Percentiles rank a stretch among this genome's conserved stretches.
Evolutionary conservation across 1,139 yeast species (phyloP).

Genomic region (Taphrina wiesneri): DNA sequence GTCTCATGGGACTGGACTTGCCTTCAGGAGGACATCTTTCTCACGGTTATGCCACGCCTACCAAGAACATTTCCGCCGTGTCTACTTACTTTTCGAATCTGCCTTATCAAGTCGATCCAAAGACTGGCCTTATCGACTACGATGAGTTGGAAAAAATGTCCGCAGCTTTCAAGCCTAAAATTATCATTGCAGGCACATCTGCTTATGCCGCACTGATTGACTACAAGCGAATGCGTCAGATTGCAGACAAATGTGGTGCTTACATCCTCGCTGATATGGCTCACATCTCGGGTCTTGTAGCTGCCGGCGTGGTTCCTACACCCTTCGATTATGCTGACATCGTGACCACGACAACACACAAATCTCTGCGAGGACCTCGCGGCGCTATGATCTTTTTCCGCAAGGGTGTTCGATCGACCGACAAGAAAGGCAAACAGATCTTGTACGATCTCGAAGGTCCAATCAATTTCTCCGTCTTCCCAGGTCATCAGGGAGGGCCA

Average conservation of each 20-base stretch:
- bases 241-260: slow-evolving; percentile 95
- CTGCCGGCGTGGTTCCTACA: slow-evolving; percentile 94
- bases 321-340: slow-evolving; percentile 96
- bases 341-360: slow-evolving; percentile 97
- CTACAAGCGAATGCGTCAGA: slow-evolving; percentile 92
- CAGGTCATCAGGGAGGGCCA: slow-evolving; percentile 99
- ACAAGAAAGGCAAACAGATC: slow-evolving; percentile 89
- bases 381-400: slow-evolving; percentile 99
- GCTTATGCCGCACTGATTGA: slow-evolving; percentile 95
- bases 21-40: slow-evolving; percentile 94
- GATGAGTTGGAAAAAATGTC: slow-evolving; percentile 92
- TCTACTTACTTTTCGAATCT: slow-evolving; percentile 96
- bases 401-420: slow-evolving; percentile 87
- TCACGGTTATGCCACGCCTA: slow-evolving; percentile 96
- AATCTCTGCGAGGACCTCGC: slow-evolving; percentile 97
- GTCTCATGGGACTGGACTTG: slow-evolving; percentile 45
- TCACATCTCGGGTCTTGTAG: slow-evolving; percentile 81
- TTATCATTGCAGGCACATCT: slow-evolving; percentile 94
- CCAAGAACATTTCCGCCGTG: slow-evolving; percentile 92
- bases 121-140: slow-evolving; percentile 91
- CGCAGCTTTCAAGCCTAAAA: slow-evolving; percentile 86
- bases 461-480: slow-evolving; percentile 97
- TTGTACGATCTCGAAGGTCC: slow-evolving; percentile 88
- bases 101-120: slow-evolving; percentile 93
- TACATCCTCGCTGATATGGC: slow-evolving; percentile 98